Conservation (phyloP, 345 rosid species). For the Nasturtium officinale region DNA sequence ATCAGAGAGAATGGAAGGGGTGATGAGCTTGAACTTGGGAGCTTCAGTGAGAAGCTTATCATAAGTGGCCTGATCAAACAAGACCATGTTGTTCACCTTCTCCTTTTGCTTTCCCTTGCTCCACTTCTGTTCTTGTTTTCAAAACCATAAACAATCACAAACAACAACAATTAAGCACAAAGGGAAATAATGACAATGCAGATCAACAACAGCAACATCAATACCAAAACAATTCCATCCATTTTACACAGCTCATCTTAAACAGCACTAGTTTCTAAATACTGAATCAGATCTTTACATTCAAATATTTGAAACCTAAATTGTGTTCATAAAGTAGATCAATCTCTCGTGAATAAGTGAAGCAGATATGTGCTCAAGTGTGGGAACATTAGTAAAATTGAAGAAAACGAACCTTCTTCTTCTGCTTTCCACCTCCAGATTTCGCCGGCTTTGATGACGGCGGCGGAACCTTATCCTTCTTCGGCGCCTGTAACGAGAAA, state of each 20-base stretch:
- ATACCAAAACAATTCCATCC: not conserved
- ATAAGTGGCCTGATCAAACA: constrained; percentile 80
- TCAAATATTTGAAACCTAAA: not conserved
- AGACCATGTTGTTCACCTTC: constrained; percentile 92
- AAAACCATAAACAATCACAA: not conserved
- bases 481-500: constrained; percentile 54
- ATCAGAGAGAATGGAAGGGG: constrained; percentile 85
- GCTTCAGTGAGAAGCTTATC: constrained; percentile 80
- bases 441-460: constrained; percentile 76
- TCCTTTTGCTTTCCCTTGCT: constrained; percentile 94
- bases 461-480: constrained; percentile 76
- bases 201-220: not conserved
- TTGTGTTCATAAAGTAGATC: not conserved
- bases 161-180: not conserved
- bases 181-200: not conserved
- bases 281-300: not conserved
- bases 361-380: not conserved
- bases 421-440: constrained; percentile 79
- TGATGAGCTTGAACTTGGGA: constrained; percentile 81
- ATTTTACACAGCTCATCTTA: not conserved
- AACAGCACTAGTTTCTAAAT: not conserved
- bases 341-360: not conserved
- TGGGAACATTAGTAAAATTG: not conserved
- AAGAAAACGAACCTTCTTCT: constrained; percentile 63
- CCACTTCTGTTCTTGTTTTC: constrained; percentile 60